Conservation (phyloP, 2,329 filamentous ascomycete genomes). For the Harringtonia aguacate region DNA sequence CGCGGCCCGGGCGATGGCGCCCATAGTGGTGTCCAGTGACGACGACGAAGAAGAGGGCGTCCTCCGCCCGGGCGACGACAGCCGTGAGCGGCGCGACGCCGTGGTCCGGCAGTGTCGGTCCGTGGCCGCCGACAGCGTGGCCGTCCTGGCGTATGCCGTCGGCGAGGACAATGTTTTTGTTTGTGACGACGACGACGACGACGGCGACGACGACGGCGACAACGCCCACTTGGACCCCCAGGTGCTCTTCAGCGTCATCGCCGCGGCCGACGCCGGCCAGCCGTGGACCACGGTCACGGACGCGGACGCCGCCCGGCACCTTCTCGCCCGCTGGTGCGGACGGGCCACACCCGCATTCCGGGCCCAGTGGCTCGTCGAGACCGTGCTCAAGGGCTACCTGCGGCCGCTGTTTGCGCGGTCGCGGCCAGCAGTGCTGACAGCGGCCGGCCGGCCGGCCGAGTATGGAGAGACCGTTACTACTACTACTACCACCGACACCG, state of each 20-base stretch:
- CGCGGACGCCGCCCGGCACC: conserved; percentile 16
- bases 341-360: not conserved
- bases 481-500: conserved; percentile 12
- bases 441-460: conserved; percentile 42
- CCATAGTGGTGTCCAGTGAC: not conserved
- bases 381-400: conserved; percentile 51
- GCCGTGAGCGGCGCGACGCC: not conserved
- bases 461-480: conserved; percentile 26
- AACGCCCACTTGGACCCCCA: conserved; percentile 8
- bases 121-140: conserved; percentile 10
- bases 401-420: conserved; percentile 55
- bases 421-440: conserved; percentile 41
- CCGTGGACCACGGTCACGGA: conserved; percentile 20
- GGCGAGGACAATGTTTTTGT: not conserved
- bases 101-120: conserved; percentile 5
- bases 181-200: not conserved
- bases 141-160: conserved; percentile 3
- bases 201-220: not conserved
- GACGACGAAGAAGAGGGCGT: not conserved
- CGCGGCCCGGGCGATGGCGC: conserved; percentile 6
- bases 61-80: not conserved
- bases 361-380: conserved; percentile 39
- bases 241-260: conserved; percentile 21
- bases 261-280: conserved; percentile 18
- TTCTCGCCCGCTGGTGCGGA: conserved; percentile 20